Base-by-base conservation (phyloP, 148 eudicot species). In the Silene conica region DNA sequence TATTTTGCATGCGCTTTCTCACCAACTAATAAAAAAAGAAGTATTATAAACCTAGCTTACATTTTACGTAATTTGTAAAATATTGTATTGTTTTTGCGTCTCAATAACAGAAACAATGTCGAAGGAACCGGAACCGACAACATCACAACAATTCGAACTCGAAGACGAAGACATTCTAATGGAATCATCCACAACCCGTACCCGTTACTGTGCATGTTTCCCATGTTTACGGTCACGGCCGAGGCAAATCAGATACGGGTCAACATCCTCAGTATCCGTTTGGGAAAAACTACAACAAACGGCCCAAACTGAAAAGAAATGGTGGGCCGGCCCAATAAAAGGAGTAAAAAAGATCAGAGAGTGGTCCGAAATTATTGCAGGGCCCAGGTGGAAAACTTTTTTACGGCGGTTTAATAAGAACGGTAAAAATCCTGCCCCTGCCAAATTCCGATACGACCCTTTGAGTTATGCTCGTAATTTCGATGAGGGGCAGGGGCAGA, bases 381-480 rank as follows among this genome's bases (percentile, higher is more conserved):
- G 96, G 0, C 97, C 96, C 0, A 79, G 81, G 34, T 92, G 97
- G 97, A 92, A 92, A 83, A 92, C 91, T 2, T 90, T 90, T 74
- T 88, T 90, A 13, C 85, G 97, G 1, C 83, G 92, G 31, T 88
- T 92, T 58, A 88, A 84, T 25, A 76, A 80, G 48, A 76, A n/a
- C 41, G 68, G 72, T 60, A 77, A 73, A 58, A 69, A 8, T 16
- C 14, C 19, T 4, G 77, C 46, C 68, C 45, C 78, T 12, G 78
- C 26, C 31, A 87, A 85, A 55, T 88, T 82, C 73, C 89, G 85
- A 63, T 92, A 92, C 73, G 97, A 92, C 63, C 83, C 96, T 0
- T 15, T 92, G 63, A 89, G 91, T 64, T 92, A 92, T 77, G 78
- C 93, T 11, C 82, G 90, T 50, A 92, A 92, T 56, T 92, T 92